These are phyloP conservation scores for Jackrogersella minutella DNA, from an alignment of 495 filamentous ascomycete genomes.

Conservation along the genomic window DNA sequence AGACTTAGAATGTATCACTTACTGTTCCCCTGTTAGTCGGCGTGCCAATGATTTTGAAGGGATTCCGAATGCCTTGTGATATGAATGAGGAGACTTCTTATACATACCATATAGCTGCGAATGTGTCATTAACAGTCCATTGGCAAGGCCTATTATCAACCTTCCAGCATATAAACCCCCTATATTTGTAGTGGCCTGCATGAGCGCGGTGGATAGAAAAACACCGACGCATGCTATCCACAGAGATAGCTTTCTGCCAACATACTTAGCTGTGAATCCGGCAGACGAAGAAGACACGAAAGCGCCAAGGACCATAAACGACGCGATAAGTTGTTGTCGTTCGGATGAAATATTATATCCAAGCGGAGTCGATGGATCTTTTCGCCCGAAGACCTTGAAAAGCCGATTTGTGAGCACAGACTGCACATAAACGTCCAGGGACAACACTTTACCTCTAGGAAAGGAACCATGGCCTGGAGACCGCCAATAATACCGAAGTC, in stretches of 20 bases:
- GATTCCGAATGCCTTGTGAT: neutral
- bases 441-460: conserved; percentile 53
- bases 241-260: conserved; percentile 58
- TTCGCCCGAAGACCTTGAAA: conserved; percentile 52
- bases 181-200: conserved; percentile 63
- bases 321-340: conserved; percentile 64
- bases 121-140: conserved; percentile 67
- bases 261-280: conserved; percentile 57
- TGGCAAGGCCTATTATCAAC: conserved; percentile 64
- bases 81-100: neutral
- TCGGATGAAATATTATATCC: conserved; percentile 64
- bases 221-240: conserved; percentile 60
- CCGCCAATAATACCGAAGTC: conserved; percentile 69
- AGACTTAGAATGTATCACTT: conserved; percentile 3
- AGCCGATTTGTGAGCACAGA: conserved; percentile 3
- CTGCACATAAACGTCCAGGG: neutral
- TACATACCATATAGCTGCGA: conserved; percentile 61
- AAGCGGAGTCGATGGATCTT: conserved; percentile 51
- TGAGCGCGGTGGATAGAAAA: conserved; percentile 60
- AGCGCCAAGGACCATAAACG: conserved; percentile 67
- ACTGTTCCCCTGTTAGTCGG: conserved; percentile 5
- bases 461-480: conserved; percentile 69
- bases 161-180: conserved; percentile 64
- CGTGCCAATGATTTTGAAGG: neutral
- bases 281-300: conserved; percentile 64